Evolutionary conservation across 1,139 yeast genomes (phyloP).

Genomic region (Candida pseudoviswanathii): DNA sequence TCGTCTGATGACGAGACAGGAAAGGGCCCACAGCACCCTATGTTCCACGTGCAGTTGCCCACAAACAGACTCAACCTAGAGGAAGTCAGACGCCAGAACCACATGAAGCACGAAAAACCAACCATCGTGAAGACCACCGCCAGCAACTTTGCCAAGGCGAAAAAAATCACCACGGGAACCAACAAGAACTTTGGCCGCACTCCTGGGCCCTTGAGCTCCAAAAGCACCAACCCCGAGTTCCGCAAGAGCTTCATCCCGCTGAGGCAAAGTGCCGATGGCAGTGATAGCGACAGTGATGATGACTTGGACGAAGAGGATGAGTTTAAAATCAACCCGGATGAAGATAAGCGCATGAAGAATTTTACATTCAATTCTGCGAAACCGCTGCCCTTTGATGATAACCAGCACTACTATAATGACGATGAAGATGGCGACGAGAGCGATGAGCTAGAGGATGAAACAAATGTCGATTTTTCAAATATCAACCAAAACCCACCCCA

Average conservation of each 20-base stretch:
- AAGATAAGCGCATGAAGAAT: constrained; percentile 11
- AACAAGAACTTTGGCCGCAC: constrained; percentile 2
- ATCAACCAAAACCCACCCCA: constrained; percentile 11
- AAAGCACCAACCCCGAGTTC: neutral
- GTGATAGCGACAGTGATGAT: constrained; percentile 6
- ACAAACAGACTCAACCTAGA: constrained; percentile 29
- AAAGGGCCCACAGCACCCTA: constrained; percentile 10
- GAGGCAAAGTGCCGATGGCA: constrained; percentile 4
- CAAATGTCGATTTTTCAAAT: constrained; percentile 8
- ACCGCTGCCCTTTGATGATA: constrained; percentile 1
- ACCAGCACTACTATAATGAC: constrained; percentile 4
- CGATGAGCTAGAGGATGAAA: constrained; percentile 10
- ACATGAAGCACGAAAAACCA: constrained; percentile 19
- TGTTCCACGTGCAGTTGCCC: constrained; percentile 32
- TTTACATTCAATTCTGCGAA: constrained; percentile 12
- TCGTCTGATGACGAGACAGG: constrained; percentile 26
- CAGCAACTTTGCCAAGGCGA: constrained; percentile 27
- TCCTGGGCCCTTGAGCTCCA: neutral
- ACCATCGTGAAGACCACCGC: constrained; percentile 36
- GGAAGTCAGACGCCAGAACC: constrained; percentile 26
- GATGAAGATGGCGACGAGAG: constrained; percentile 10
- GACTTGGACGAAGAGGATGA: constrained; percentile 7
- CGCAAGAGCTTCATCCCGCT: constrained; percentile 35
- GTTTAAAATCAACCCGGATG: neutral
- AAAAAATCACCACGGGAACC: constrained; percentile 14